These are phyloP conservation scores for Allium cepa DNA, from an alignment of 106 monocot genomes.

Conservation along the genomic window DNA sequence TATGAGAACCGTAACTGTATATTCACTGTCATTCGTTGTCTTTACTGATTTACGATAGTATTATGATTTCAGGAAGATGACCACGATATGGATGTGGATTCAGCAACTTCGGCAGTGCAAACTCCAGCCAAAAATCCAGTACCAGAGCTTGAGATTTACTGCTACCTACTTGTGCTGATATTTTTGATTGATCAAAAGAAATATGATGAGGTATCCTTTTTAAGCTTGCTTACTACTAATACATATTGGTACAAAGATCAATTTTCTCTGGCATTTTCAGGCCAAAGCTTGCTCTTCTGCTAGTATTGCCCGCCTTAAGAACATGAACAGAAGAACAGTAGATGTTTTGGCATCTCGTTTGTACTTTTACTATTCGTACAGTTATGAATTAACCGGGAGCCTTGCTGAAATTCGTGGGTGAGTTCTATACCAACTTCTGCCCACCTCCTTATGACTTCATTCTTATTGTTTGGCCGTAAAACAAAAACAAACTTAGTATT, in stretches of 20 bases:
- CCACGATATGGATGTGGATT: conserved; percentile 88
- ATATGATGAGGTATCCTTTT: conserved; percentile 69
- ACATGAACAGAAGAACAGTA: conserved; percentile 88
- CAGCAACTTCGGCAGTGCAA: conserved; percentile 41
- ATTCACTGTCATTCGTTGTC: too few species aligned
- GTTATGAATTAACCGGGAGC: conserved; percentile 81
- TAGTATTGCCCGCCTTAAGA: conserved; percentile 81
- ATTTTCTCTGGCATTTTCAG: conserved; percentile 23
- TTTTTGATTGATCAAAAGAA: conserved; percentile 88
- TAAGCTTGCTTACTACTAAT: neutral
- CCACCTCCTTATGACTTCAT: too few species aligned
- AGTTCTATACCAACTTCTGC: conserved; percentile 14
- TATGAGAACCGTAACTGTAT: neutral
- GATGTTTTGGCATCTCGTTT: conserved; percentile 85
- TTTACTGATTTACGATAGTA: neutral
- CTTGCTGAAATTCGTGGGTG: conserved; percentile 99
- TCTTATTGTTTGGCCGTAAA: neutral
- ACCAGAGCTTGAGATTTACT: conserved; percentile 94
- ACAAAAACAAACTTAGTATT: neutral
- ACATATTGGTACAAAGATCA: too few species aligned
- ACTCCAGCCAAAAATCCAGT: conserved; percentile 44
- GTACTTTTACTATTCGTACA: conserved; percentile 89
- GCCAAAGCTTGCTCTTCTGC: conserved; percentile 92
- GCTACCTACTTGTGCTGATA: conserved; percentile 90
- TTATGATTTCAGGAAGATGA: conserved; percentile 58